phyloP scores from a whole-genome alignment of 1,284 basidiomycete species.

The Trametes hirsuta region DNA sequence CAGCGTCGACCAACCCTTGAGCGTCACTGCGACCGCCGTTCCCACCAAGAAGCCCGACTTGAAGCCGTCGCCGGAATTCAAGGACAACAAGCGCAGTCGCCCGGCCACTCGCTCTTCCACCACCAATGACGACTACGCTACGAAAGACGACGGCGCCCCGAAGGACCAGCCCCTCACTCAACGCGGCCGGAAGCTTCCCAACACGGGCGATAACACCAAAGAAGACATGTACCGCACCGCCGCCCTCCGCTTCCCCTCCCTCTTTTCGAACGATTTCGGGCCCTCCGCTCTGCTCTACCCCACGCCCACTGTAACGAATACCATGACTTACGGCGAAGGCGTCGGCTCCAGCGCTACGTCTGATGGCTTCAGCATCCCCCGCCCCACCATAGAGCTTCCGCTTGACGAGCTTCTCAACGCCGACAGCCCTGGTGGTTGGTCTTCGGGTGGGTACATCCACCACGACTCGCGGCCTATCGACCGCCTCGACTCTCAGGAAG shows the following conservation, averaged over 20 bases:
- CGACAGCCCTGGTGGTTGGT: slow-evolving; percentile 41
- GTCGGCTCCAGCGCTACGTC: slow-evolving; percentile 43
- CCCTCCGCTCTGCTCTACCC: slow-evolving; percentile 75
- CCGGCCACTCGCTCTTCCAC: slow-evolving; percentile 40
- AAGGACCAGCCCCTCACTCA: slow-evolving; percentile 44
- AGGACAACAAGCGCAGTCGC: slow-evolving; percentile 49
- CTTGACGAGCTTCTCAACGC: slow-evolving; percentile 72
- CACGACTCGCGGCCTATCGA: slow-evolving; percentile 27
- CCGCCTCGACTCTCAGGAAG: slow-evolving; percentile 31
- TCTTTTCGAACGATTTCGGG: slow-evolving; percentile 74
- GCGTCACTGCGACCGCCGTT: slow-evolving; percentile 46
- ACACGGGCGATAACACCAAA: slow-evolving; percentile 21
- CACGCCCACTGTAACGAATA: slow-evolving; percentile 62
- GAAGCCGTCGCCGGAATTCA: slow-evolving; percentile 69
- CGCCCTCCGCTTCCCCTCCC: slow-evolving; percentile 63
- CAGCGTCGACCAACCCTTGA: slow-evolving; percentile 70
- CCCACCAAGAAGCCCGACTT: slow-evolving; percentile 66
- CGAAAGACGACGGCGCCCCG: slow-evolving; percentile 18
- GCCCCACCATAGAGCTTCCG: slow-evolving; percentile 80
- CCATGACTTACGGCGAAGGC: slow-evolving; percentile 77
- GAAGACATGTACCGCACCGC: slow-evolving; percentile 31
- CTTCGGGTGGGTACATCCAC: slow-evolving; percentile 28
- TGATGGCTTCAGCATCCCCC: slow-evolving; percentile 63
- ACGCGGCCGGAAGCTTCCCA: slow-evolving; percentile 40
- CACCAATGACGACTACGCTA: slow-evolving; percentile 23